Evolutionary conservation across 2,329 filamentous ascomycete genomes (phyloP), one percentile per base, ranked within the genome.

Genomic region (Hypoxylon sp.): DNA sequence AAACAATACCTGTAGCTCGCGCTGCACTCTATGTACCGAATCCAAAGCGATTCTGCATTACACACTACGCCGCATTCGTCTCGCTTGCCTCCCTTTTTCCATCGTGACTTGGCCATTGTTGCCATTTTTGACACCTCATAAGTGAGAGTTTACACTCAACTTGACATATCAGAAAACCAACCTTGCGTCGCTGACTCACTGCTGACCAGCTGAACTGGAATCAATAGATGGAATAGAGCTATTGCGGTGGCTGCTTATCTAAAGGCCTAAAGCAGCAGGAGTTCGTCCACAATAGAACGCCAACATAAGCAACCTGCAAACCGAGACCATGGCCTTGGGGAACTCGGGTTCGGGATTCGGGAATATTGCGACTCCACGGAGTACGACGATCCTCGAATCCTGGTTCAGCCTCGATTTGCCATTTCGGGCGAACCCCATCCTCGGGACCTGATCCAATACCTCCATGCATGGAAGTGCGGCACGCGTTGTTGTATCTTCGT

Each of bases 1-100:
- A 64, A 59, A 64, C 51, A 51, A 64, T 60, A 63, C 59, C 61
- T 52, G 61, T 61, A 51, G 62, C 62, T 64, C 62, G 38, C 62
- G 62, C 62, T 62, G 52, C 62, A 59, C 41, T 57, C 38, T 53
- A 51, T 35, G 38, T 55, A 59, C 51, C 49, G 50, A 54, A 55
- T 55, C 44, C 43, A 58, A 25, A 49, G 40, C 41, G 46, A 52
- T 55, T 57, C 52, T 34, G 19, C 41, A 36, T 41, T 27, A 52
- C 51, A 38, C 48, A 25, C 5, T 6, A 48, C 46, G 16, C 23
- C 30, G 13, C 31, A 44, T 37, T 49, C 12, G 29, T 36, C 36
- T 13, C 13, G n/a, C 29, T 23, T 47, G 30, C 38, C 31, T 40
- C 17, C 34, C n/a, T 25, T 15, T 36, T 9, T 21, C 25, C 21